A percentile compares a stretch with the other conserved stretches of the same genome.
Conservation (phyloP, 345 rosid species). For the Eucalyptus regnans region DNA sequence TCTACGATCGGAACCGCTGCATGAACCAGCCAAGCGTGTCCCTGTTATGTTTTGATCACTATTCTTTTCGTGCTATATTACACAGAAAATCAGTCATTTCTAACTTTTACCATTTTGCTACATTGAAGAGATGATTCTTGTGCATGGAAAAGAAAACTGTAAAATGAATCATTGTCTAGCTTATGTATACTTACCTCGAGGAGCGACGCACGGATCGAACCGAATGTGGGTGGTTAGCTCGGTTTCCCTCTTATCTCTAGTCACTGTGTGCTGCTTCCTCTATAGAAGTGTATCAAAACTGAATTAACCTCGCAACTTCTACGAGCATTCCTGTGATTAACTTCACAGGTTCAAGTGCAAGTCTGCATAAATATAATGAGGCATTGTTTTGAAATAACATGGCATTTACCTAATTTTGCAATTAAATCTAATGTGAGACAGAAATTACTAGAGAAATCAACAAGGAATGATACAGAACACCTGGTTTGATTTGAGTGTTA, state of each 20-base stretch:
- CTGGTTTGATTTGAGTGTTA: not conserved
- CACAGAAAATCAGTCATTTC: not conserved
- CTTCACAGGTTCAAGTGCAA: not conserved
- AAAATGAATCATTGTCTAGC: not conserved
- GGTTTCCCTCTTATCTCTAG: conserved; percentile 62
- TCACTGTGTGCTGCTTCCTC: conserved; percentile 80
- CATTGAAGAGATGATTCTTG: not conserved
- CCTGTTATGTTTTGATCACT: not conserved
- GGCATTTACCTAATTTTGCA: not conserved
- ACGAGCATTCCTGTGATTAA: not conserved
- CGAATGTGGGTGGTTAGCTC: conserved; percentile 86
- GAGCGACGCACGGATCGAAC: conserved; percentile 94
- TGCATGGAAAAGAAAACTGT: not conserved
- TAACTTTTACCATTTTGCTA: not conserved
- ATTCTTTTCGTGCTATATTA: not conserved
- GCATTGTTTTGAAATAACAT: not conserved
- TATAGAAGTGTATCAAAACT: conserved; percentile 9
- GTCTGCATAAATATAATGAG: not conserved
- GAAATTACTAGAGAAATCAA: not conserved
- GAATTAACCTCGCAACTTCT: not conserved
- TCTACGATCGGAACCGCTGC: conserved; percentile 46
- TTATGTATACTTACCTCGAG: conserved; percentile 44
- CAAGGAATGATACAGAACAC: not conserved
- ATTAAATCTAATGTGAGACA: not conserved
- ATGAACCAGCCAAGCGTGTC: not conserved